Evolutionary conservation across 495 filamentous ascomycete species (phyloP), one percentile per base, ranked within the genome.

Genomic region (Elaphomyces granulatus): DNA sequence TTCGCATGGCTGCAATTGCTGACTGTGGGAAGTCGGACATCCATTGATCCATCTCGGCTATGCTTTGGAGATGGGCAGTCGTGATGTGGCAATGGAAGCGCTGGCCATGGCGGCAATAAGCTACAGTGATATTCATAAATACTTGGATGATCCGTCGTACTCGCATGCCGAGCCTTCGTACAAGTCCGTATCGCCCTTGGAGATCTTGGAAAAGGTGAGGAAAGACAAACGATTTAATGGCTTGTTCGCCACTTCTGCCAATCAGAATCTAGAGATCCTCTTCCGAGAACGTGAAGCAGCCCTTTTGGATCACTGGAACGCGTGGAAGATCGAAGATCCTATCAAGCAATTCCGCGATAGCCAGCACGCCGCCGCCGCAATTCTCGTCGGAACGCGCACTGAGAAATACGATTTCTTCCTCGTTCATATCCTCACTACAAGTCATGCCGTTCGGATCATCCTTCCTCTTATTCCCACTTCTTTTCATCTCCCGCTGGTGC

Each of bases 31-130:
- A 92, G 83, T 94, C 42, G 87, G 77, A 23, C 83, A 94, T 51
- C 81, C 87, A 1, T 61, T 94, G 20, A 90, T 94, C 37, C 87
- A 95, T 45, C 70, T 94, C 1, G 85, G 77, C 31, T 94, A 90
- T 51, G 87, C 83, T 8, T 87, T 78, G 50, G 85, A 94, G 58
- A 65, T 93, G 45, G 68, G 76, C 43, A 87, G 65, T 40, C 74
- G 79, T 20, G 84, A 87, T 49, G 52, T 92, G 14, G 86, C 74
- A 36, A 87, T 88, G 60, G 87, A 95, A 64, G 80, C 84, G 3
- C 70, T 95, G 2, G 73, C 70, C 0, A 65, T 88, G 31, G 59
- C 74, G 7, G 63, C 80, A 2, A 75, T 73, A n/a, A 75, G 80
- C 53, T 81, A 92, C 65, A 71, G 72, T 54, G 71, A 67, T 46